Percentiles rank a stretch among this genome's conserved stretches.
phyloP scores from a whole-genome alignment of 768 basidiomycete species.

The Suillus americanus region DNA sequence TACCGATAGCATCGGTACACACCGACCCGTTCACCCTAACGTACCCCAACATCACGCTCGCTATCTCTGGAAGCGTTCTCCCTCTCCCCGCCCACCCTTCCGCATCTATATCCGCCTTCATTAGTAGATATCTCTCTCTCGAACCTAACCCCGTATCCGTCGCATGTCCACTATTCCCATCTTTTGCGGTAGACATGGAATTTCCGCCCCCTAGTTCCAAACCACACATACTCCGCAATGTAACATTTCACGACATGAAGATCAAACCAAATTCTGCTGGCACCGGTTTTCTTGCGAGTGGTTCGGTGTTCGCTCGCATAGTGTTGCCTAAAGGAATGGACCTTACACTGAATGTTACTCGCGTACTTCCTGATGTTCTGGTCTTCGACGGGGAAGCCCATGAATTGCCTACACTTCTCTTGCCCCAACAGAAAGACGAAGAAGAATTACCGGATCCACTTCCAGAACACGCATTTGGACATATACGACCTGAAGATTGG shows the following conservation, averaged over 20 bases:
- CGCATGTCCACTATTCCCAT: conserved; percentile 53
- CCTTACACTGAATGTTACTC: conserved; percentile 59
- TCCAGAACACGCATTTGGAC: conserved; percentile 73
- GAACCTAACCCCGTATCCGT: conserved; percentile 57
- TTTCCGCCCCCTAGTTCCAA: conserved; percentile 69
- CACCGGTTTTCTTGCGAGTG: conserved; percentile 60
- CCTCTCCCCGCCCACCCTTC: conserved; percentile 46
- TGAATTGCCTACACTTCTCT: conserved; percentile 16
- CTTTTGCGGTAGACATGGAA: conserved; percentile 41
- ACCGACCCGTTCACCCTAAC: conserved; percentile 59
- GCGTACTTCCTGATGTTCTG: conserved; percentile 72
- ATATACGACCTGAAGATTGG: conserved; percentile 73
- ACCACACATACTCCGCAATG: conserved; percentile 66
- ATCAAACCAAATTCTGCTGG: conserved; percentile 46
- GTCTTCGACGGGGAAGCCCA: conserved; percentile 75
- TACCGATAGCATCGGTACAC: conserved; percentile 55
- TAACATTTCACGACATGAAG: conserved; percentile 77
- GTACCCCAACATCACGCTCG: conserved; percentile 66
- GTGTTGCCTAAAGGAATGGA: conserved; percentile 72
- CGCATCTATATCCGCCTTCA: conserved; percentile 53
- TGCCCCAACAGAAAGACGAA: conserved; percentile 34
- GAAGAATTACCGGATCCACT: conserved; percentile 61
- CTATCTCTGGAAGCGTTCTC: conserved; percentile 55
- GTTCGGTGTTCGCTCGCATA: conserved; percentile 61
- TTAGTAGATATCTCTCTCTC: conserved; percentile 64